Evolutionary conservation across 768 basidiomycete species (phyloP).

Genomic region (Lactarius sanguifluus): DNA sequence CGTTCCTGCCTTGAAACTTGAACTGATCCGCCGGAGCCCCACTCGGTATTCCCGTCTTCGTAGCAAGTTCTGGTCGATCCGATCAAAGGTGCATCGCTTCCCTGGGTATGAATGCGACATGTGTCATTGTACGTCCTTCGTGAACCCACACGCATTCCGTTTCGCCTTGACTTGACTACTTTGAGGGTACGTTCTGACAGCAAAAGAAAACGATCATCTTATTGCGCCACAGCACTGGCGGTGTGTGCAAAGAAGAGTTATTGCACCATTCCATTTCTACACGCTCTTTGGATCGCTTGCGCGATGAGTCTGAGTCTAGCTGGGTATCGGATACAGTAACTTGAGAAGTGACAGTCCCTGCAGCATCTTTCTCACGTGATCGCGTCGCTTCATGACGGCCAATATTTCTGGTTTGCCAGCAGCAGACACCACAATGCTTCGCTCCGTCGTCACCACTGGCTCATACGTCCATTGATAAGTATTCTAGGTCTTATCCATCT

Average conservation of each 20-base stretch:
- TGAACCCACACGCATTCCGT: conserved; percentile 16
- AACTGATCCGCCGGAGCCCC: conserved; percentile 3
- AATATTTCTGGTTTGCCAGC: neutral
- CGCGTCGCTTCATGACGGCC: neutral
- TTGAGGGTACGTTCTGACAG: neutral
- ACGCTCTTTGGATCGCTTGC: neutral
- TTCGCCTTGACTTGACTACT: neutral
- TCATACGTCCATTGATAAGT: conserved; percentile 60
- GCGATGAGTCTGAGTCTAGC: neutral
- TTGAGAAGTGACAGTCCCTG: neutral
- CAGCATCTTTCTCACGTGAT: conserved; percentile 16
- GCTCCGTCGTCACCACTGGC: conserved; percentile 58
- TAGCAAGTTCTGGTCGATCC: neutral
- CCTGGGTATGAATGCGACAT: neutral
- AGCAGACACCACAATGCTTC: conserved; percentile 36
- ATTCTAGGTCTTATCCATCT: conserved; percentile 62
- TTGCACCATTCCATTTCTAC: neutral
- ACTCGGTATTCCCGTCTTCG: conserved; percentile 5
- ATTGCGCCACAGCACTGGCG: neutral
- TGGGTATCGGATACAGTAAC: neutral
- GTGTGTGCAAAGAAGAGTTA: neutral
- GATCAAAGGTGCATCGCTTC: neutral
- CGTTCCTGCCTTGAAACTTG: neutral
- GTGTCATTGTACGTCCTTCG: neutral
- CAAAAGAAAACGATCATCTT: neutral